Conservation (phyloP, 2,329 filamentous ascomycete genomes). For the Fusarium sp. region DNA sequence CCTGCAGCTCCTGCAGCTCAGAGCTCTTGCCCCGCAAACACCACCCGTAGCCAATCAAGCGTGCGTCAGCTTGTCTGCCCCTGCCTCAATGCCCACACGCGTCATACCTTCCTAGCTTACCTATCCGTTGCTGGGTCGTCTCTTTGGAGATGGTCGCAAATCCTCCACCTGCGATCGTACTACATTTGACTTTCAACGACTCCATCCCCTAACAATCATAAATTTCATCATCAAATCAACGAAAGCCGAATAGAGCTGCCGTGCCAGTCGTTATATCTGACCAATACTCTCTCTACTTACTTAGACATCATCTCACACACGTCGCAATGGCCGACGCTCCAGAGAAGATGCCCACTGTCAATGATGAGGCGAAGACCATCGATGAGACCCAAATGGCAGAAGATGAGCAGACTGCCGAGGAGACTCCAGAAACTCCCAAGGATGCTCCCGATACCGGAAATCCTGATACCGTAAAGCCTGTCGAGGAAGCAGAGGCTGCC, state of each 20-base stretch:
- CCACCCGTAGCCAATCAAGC: constrained; percentile 28
- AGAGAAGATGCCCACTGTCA: constrained; percentile 38
- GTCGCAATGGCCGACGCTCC: constrained; percentile 45
- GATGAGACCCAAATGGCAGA: constrained; percentile 16
- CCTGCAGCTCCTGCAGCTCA: constrained; percentile 3
- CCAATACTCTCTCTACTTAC: neutral
- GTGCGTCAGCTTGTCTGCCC: constrained; percentile 3
- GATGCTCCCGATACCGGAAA: constrained; percentile 8
- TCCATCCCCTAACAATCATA: constrained; percentile 22
- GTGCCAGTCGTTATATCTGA: neutral
- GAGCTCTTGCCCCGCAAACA: constrained; percentile 8
- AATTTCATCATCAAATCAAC: constrained; percentile 5
- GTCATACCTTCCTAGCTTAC: constrained; percentile 27
- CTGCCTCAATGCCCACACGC: constrained; percentile 16
- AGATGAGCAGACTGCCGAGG: constrained; percentile 3
- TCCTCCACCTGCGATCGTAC: constrained; percentile 15
- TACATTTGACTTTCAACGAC: constrained; percentile 7
- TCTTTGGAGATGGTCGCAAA: constrained; percentile 40
- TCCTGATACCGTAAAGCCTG: constrained; percentile 24
- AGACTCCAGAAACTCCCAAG: neutral
- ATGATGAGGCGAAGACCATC: constrained; percentile 28
- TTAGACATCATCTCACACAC: neutral
- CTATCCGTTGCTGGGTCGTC: constrained; percentile 34
- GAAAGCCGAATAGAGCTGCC: neutral
- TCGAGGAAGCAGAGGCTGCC: constrained; percentile 32